Evolutionary conservation across 2,329 filamentous ascomycete species (phyloP).

Genomic region (Pseudocercospora fijiensis): DNA sequence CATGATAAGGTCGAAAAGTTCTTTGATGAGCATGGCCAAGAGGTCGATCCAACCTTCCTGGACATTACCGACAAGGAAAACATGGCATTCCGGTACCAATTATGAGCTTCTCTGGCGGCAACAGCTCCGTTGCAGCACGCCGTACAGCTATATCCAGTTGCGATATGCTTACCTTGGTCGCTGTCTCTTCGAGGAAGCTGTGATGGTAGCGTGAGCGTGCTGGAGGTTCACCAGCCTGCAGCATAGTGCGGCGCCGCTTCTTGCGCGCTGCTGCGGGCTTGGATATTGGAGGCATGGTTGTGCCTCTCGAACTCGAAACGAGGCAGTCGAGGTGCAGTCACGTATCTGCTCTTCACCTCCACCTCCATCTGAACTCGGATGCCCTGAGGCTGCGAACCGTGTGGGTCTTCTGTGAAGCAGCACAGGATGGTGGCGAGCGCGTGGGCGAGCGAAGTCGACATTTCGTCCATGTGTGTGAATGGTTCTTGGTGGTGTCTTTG

Average conservation of each 20-base stretch:
- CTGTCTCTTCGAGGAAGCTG: background rate
- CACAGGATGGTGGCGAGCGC: background rate
- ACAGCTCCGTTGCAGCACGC: background rate
- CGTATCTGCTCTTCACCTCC: background rate
- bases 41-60: slow-evolving; percentile 24
- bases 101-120: background rate
- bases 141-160: background rate
- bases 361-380: background rate
- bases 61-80: slow-evolving; percentile 21
- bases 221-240: background rate
- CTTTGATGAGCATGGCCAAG: slow-evolving; percentile 30
- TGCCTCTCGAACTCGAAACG: background rate
- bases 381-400: background rate
- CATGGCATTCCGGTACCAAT: slow-evolving; percentile 19
- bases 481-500: background rate
- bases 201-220: background rate
- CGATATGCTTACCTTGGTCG: background rate
- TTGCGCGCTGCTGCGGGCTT: background rate
- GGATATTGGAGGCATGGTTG: background rate
- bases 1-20: slow-evolving; percentile 29
- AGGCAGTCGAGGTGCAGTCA: background rate
- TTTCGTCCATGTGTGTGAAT: background rate
- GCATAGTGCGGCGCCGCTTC: background rate
- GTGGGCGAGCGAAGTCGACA: background rate
- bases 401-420: background rate